Conservation (phyloP, 192 early-diverging fungal species). For the Piromyces finnis region DNA sequence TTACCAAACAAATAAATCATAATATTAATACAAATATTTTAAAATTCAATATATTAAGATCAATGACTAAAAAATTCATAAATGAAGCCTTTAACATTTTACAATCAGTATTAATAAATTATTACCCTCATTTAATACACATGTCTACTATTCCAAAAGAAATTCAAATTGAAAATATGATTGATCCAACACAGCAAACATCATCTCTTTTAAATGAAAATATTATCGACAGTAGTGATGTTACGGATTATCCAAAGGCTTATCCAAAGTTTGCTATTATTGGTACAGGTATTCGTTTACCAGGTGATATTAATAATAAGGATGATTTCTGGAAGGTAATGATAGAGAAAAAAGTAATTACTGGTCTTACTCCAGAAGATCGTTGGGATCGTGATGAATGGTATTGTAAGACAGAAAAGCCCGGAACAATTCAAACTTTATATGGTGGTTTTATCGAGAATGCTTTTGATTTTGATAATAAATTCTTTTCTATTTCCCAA, state of each 20-base stretch:
- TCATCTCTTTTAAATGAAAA: not conserved
- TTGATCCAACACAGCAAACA: not conserved
- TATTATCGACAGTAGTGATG: not conserved
- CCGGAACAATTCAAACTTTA: not conserved
- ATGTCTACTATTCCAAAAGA: not conserved
- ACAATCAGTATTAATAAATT: not conserved
- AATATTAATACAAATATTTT: too few relatives aligned
- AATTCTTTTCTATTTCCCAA: not conserved
- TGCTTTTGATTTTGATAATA: not conserved
- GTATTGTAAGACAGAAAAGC: not conserved
- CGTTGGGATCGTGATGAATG: not conserved
- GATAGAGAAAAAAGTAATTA: not conserved
- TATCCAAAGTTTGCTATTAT: not conserved
- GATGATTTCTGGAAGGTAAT: not conserved
- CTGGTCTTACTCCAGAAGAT: not conserved
- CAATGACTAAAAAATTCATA: not conserved
- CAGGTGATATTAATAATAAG: not conserved
- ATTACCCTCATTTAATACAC: not conserved
- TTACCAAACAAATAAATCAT: not conserved
- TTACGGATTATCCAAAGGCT: not conserved
- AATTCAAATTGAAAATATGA: not conserved
- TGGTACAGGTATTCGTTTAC: not conserved
- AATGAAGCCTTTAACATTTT: not conserved
- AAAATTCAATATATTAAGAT: not conserved
- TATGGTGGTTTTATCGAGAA: not conserved